Percentiles rank a stretch among this genome's conserved stretches.
Evolutionary conservation across 805 yeast species (phyloP).

Genomic region (Myxozyma neglecta): DNA sequence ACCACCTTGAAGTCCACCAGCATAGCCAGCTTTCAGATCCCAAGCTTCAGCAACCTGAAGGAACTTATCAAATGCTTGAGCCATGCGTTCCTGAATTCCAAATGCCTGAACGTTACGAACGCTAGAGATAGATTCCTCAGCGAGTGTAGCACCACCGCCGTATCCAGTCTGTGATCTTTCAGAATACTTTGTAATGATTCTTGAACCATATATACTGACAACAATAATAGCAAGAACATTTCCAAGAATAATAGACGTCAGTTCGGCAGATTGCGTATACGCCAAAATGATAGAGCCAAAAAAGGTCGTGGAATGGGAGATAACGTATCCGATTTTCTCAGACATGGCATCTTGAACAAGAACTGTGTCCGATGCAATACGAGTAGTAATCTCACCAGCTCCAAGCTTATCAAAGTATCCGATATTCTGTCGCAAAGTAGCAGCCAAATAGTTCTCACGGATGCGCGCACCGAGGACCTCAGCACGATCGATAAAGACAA

Average conservation of each 20-base stretch:
- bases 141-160: constrained; percentile 38
- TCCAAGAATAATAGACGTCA: constrained; percentile 41
- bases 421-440: constrained; percentile 44
- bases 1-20: constrained; percentile 42
- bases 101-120: constrained; percentile 47
- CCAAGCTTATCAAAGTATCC: constrained; percentile 47
- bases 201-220: constrained; percentile 38
- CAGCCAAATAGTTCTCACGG: constrained; percentile 42
- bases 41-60: constrained; percentile 36
- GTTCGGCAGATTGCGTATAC: constrained; percentile 41
- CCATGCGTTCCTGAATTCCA: constrained; percentile 44
- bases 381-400: constrained; percentile 47
- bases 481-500: constrained; percentile 43
- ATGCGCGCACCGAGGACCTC: constrained; percentile 45
- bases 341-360: constrained; percentile 47
- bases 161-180: constrained; percentile 25
- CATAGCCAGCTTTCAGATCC: constrained; percentile 35
- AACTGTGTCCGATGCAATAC: constrained; percentile 46
- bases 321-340: constrained; percentile 45
- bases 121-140: constrained; percentile 47
- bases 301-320: constrained; percentile 44
- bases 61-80: constrained; percentile 38
- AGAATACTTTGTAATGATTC: constrained; percentile 33
- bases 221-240: constrained; percentile 39
- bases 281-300: constrained; percentile 44